Evolutionary conservation across 441 rosid genomes (phyloP), one percentile per base, ranked within the genome.

Genomic region (Biscutella laevigata): DNA sequence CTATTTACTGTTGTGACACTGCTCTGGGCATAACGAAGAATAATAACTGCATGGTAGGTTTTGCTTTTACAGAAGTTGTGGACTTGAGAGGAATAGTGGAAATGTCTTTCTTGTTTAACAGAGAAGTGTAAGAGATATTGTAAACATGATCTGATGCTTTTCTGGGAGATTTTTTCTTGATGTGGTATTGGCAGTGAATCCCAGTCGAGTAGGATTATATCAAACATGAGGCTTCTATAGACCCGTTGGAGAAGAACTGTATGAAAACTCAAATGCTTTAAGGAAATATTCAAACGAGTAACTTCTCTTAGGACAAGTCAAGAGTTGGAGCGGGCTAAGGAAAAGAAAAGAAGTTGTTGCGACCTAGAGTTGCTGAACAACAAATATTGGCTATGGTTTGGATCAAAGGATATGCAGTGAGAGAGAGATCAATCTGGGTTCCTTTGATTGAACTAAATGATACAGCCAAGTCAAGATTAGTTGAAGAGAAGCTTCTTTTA

Each of bases 1-100:
- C 61, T 90, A 4, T 90, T 90, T 66, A 52, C 79, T 7, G 61
- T 66, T 8, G 80, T 86, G 67, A 89, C 91, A 11, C 61, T 86
- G 55, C 76, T 86, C 25, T 77, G 78, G 72, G 87, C 94, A 27
- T 84, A 62, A 29, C 16, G 13, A 47, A 28, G 32, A 27, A 38
- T 28, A 68, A 64, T 28, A 44, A 32, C n/a, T 61, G 9, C n/a
- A 27, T 26, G 14, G 27, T 12, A 14, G 53, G 8, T 27, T 12
- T 36, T 43, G 53, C 35, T 4, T 52, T 49, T 16, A 60, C 57
- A 50, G 15, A 5, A 49, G 5, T 13, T 44, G 11, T 24, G 13
- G 34, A 45, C 29, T 35, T 33, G 19, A 6, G 53, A 4, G 24
- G 43, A 15, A 15, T 34, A n/a, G 53, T 33, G 9, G 10, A 44